phyloP scores from a whole-genome alignment of 1,284 basidiomycete species.

The Sporisorium sorghi region DNA sequence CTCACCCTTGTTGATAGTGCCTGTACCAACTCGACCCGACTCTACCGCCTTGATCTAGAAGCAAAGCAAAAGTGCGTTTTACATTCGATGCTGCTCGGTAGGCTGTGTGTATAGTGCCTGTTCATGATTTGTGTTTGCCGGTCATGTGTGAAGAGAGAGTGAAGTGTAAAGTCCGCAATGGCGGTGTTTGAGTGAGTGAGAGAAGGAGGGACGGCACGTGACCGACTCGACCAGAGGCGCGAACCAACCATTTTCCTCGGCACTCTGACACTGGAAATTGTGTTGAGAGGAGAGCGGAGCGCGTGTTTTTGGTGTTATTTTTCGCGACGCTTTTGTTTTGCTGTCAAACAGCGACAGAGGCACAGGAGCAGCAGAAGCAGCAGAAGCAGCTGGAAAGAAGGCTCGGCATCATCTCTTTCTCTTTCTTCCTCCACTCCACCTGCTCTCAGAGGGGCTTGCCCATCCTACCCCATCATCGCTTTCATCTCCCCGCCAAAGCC shows the following conservation, averaged over 20 bases:
- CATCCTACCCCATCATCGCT: too few relatives aligned
- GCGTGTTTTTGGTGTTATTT: constrained; percentile 10
- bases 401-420: background rate
- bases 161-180: background rate
- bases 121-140: background rate
- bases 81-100: background rate
- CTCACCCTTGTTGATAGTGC: background rate
- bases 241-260: background rate
- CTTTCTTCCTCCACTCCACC: constrained; percentile 1
- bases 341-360: background rate
- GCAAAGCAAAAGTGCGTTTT: constrained; percentile 12
- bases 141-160: background rate
- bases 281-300: background rate
- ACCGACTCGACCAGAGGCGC: constrained; percentile 20
- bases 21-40: constrained; percentile 14
- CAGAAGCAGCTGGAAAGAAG: background rate
- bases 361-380: too few relatives aligned
- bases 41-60: constrained; percentile 22
- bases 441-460: background rate
- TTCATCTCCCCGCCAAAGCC: background rate
- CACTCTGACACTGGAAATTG: constrained; percentile 1
- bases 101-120: too few relatives aligned
- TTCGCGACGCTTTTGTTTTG: constrained; percentile 8
- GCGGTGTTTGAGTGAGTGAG: background rate
- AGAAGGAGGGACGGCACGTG: constrained; percentile 35